Base-by-base conservation (phyloP, 1,139 yeast genomes). In the Meyerozyma sp. region DNA sequence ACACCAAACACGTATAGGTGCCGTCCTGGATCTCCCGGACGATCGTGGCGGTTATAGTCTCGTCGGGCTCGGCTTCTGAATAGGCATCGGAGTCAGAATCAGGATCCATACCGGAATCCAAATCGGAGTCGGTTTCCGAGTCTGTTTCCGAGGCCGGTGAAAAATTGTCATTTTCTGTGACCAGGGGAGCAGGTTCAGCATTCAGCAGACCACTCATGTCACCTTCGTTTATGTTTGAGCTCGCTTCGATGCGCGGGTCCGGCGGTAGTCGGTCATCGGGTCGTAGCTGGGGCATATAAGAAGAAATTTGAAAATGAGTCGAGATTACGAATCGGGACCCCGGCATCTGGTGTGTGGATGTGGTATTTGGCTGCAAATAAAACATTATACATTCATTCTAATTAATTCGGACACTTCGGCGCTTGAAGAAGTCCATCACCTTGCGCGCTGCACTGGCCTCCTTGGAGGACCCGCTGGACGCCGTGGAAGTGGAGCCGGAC, bases 391-490 rank as follows among this genome's bases (percentile, higher is more conserved):
- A 14, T 30, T 30, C 34, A 30, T 18, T 34, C 37, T 34, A 51
- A 53, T 23, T 42, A 21, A 69, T 63, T 48, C 72, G 57, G 11
- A 79, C 78, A 61, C 91, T 84, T 65, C 89, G 79, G 62, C 93
- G 77, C 60, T 84, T 84, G 67, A 85, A 84, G 59, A 85, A 85
- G 60, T 85, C 91, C 79, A 85, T 81, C 23, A 85, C 91, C 55
- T 81, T 82, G 56, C 82, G 79, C 11, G 91, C 88, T 2, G 91
- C 84, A 44, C 90, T 82, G 29, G 82, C 81, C 52, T 80, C 84
- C 50, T 74, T 77, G 52, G 63, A 66, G 8, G 37, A 34, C 4
- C 37, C 37, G 10, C 20, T 3, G 16, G 35, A 32, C 2, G 21
- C 21, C 16, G 35, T 14, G 21, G 21, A 13, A 6, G 35, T 9